Conservation (phyloP, 169 alveolate species). For the Plasmodium coatneyi region DNA sequence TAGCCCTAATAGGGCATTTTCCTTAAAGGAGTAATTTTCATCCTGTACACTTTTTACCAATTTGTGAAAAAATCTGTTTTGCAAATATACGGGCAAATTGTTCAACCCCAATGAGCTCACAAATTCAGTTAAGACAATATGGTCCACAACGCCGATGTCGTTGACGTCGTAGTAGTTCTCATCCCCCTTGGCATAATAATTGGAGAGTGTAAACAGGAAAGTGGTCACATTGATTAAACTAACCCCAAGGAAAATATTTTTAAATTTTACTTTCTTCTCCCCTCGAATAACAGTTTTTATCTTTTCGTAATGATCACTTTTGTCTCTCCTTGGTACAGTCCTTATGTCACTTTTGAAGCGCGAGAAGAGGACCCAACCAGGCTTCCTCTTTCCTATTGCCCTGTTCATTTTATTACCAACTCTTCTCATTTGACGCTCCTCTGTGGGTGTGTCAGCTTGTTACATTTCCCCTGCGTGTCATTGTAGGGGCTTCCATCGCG, state of each 20-base stretch:
- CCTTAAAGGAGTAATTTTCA: constrained; percentile 41
- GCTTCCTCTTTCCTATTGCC: not conserved
- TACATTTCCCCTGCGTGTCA: not conserved
- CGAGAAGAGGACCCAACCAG: not conserved
- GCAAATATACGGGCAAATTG: constrained; percentile 45
- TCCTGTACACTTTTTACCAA: constrained; percentile 2
- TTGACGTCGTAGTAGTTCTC: constrained; percentile 5
- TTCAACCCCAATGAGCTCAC: constrained; percentile 34
- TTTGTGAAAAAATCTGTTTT: constrained; percentile 44
- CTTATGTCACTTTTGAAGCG: constrained; percentile 18
- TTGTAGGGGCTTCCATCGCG: not conserved
- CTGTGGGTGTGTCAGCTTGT: not conserved
- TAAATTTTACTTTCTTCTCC: constrained; percentile 42
- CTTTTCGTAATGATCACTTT: constrained; percentile 28
- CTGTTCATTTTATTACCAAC: constrained; percentile 2
- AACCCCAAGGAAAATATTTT: constrained; percentile 39
- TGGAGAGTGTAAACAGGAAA: constrained; percentile 36
- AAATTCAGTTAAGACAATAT: constrained; percentile 13
- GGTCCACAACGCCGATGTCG: constrained; percentile 49
- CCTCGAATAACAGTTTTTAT: constrained; percentile 6
- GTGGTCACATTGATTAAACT: constrained; percentile 24
- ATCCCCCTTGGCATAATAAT: constrained; percentile 18
- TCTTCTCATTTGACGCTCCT: not conserved
- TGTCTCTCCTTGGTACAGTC: not conserved
- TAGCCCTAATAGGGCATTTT: constrained; percentile 43